Conservation (phyloP, 768 basidiomycete genomes). For the Coprinopsis strossmayeri region DNA sequence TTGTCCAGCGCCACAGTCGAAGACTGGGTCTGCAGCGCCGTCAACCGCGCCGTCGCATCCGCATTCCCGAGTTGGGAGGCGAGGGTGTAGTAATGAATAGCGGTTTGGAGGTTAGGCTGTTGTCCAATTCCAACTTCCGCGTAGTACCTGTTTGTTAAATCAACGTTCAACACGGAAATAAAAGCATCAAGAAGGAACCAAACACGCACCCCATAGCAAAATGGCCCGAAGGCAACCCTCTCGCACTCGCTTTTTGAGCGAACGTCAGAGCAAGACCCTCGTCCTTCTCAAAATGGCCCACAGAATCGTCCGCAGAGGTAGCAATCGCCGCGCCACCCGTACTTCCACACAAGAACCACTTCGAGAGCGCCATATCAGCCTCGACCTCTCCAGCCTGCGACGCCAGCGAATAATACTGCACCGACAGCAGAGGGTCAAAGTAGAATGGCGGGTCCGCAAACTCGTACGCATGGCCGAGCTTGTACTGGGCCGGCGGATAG, state of each 20-base stretch:
- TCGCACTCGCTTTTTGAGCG: conserved; percentile 79
- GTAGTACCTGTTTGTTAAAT: conserved; percentile 53
- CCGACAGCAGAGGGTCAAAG: conserved; percentile 83
- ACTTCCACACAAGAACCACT: conserved; percentile 92
- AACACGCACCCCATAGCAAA: conserved; percentile 97
- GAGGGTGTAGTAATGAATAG: conserved; percentile 74
- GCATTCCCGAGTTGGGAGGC: conserved; percentile 73
- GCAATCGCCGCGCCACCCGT: conserved; percentile 9
- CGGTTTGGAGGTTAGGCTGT: conserved; percentile 50
- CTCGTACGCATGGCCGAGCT: conserved; percentile 88
- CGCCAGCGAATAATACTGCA: conserved; percentile 84
- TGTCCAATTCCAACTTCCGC: conserved; percentile 88
- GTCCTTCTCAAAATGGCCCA: conserved; percentile 74
- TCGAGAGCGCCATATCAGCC: conserved; percentile 94
- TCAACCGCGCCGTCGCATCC: conserved; percentile 78
- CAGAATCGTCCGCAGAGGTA: conserved; percentile 19
- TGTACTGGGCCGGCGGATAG: conserved; percentile 86
- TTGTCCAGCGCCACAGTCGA: conserved; percentile 37
- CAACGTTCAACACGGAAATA: neutral
- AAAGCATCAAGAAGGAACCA: no score
- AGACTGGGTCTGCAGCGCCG: conserved; percentile 26
- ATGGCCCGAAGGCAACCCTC: conserved; percentile 74
- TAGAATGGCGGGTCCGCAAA: conserved; percentile 80
- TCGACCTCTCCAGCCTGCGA: conserved; percentile 84
- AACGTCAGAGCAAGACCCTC: conserved; percentile 82